phyloP scores from a whole-genome alignment of 1,284 basidiomycete species.

The Trichosporon ovoides region DNA sequence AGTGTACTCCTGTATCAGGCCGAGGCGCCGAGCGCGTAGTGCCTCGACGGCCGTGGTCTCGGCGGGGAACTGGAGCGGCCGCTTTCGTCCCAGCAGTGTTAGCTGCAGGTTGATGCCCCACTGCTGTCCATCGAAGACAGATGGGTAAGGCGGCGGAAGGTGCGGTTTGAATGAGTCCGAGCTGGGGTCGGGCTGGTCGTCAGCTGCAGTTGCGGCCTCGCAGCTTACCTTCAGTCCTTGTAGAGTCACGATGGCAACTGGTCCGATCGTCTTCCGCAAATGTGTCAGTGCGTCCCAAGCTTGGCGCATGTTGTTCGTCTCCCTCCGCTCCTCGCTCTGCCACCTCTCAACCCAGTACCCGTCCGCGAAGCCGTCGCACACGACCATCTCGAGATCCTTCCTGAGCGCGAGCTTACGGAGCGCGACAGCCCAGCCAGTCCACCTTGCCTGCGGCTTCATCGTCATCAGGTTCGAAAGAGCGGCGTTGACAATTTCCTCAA shows the following conservation, averaged over 20 bases:
- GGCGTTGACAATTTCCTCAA: constrained; percentile 5
- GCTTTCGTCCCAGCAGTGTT: constrained; percentile 25
- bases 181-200: constrained; percentile 7
- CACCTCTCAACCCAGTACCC: constrained; percentile 41
- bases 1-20: constrained; percentile 25
- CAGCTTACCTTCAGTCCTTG: constrained; percentile 42
- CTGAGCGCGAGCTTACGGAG: constrained; percentile 19
- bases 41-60: constrained; percentile 37
- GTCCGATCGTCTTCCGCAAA: constrained; percentile 36
- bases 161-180: constrained; percentile 35
- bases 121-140: constrained; percentile 20
- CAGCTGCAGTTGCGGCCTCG: neutral
- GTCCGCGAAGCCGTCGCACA: constrained; percentile 43
- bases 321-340: constrained; percentile 29
- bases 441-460: constrained; percentile 1
- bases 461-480: constrained; percentile 1
- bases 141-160: constrained; percentile 41
- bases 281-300: constrained; percentile 33
- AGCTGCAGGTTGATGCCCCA: constrained; percentile 42
- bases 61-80: constrained; percentile 32
- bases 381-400: constrained; percentile 24
- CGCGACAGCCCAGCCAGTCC: constrained; percentile 20
- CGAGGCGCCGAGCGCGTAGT: constrained; percentile 27
- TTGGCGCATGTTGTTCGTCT: constrained; percentile 23
- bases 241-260: constrained; percentile 33